These are phyloP conservation scores for Amaranthus cruentus DNA, from an alignment of 148 eudicot genomes.

Conservation along the genomic window DNA sequence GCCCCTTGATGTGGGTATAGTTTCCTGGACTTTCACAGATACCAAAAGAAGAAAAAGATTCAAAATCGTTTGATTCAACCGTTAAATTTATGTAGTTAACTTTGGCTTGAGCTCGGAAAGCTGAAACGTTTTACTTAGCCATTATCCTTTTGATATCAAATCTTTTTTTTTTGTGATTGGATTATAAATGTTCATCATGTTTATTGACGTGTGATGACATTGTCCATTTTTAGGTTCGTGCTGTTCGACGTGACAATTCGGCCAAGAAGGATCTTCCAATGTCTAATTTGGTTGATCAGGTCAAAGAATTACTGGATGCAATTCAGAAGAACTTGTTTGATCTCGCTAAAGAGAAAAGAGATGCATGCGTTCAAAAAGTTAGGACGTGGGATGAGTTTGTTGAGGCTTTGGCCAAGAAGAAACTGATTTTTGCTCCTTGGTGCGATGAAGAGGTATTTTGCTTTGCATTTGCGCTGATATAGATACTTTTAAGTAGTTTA, in stretches of 20 bases:
- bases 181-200: background rate
- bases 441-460: conserved; percentile 89
- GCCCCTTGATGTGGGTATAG: background rate
- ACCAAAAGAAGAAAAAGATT: background rate
- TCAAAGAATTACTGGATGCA: conserved; percentile 47
- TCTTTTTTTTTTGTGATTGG: background rate
- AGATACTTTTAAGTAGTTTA: background rate
- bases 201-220: background rate
- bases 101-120: background rate
- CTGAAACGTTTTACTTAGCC: background rate
- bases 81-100: background rate
- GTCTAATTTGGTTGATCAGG: conserved; percentile 53
- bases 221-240: conserved; percentile 53
- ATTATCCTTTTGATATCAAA: background rate
- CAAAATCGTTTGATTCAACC: background rate
- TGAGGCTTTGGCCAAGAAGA: conserved; percentile 79
- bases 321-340: conserved; percentile 71
- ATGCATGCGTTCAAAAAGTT: conserved; percentile 62
- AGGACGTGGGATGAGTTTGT: conserved; percentile 89
- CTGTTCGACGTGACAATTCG: conserved; percentile 80
- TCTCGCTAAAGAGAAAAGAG: conserved; percentile 75
- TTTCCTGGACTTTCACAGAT: background rate
- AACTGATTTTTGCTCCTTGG: conserved; percentile 97
- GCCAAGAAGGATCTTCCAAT: conserved; percentile 69
- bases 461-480: background rate